phyloP scores from a whole-genome alignment of 2,329 filamentous ascomycete genomes.

The Venturia aucupariae region DNA sequence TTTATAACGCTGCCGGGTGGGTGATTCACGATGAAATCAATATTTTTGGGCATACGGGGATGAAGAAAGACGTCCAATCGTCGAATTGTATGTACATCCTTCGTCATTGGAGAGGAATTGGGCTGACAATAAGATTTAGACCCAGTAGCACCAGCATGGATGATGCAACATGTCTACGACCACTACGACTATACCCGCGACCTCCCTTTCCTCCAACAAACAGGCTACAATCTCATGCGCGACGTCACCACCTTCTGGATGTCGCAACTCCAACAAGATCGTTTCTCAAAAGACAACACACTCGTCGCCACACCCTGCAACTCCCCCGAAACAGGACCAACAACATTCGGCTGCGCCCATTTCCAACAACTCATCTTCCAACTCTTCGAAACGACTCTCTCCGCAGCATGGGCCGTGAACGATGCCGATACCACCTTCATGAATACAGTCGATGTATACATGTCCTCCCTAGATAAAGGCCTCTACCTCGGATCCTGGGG shows the following conservation, averaged over 20 bases:
- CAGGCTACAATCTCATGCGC: constrained; percentile 46
- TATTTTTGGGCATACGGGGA: constrained; percentile 48
- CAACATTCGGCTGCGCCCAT: constrained; percentile 45
- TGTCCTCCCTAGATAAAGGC: constrained; percentile 42
- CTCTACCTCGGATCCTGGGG: constrained; percentile 38
- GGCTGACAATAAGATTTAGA: constrained; percentile 22
- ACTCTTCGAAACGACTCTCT: constrained; percentile 26
- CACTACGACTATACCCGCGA: constrained; percentile 46
- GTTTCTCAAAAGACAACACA: constrained; percentile 41
- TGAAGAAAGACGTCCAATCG: constrained; percentile 37
- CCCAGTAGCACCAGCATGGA: constrained; percentile 45
- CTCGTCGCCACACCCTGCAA: constrained; percentile 51
- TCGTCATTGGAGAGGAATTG: not conserved
- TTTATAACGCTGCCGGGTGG: constrained; percentile 49
- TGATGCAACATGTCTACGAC: constrained; percentile 52
- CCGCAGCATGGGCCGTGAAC: constrained; percentile 17
- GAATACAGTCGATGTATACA: constrained; percentile 31
- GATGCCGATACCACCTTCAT: constrained; percentile 28
- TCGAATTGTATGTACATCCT: constrained; percentile 23
- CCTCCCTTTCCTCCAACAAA: constrained; percentile 32
- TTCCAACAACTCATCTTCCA: constrained; percentile 43
- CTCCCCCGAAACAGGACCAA: constrained; percentile 46
- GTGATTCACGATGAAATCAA: constrained; percentile 50
- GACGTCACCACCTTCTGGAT: constrained; percentile 48
- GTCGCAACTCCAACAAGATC: constrained; percentile 42